Evolutionary conservation across 2,329 filamentous ascomycete genomes (phyloP), one percentile per base, ranked within the genome.

Genomic region (Cytospora piceicola): DNA sequence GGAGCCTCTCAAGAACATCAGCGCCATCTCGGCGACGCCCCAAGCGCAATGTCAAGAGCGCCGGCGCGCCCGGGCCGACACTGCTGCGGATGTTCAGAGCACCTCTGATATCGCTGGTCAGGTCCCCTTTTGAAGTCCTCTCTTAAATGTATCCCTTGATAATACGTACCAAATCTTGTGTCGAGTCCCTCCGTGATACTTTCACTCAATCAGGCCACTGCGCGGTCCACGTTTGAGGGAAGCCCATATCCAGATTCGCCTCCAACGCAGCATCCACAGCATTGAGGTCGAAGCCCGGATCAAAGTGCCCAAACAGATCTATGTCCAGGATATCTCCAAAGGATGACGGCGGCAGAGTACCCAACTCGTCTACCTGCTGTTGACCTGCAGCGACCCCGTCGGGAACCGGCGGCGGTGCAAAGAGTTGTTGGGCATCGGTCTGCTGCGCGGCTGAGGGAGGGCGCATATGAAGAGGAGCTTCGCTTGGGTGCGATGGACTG

Each of bases 271-370:
- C 82, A 68, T 86, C 83, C 29, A 85, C 81, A 0, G 83, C 83
- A 29, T 78, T 79, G 1, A 86, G 69, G 58, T 86, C 79, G 69
- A 86, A 86, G 58, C 75, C 83, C 2, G 83, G 83, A 58, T 85
- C 84, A 30, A 86, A 84, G 53, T 85, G 80, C 3, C 81, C 82
- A 69, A 85, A 85, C 1, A 86, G 75, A 54, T 86, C 83, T n/a
- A 84, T 75, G 1, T 83, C 82, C 0, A 83, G 80, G 7, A 80
- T 73, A 2, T 72, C 70, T 9, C 70, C 72, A 22, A 75, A 69
- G 2, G 63, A 30, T 9, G 58, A 29, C 5, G 34, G 14, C 11
- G 42, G 55, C 4, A 69, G 64, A 7, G 70, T 68, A 9, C 61
- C 64, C 1, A 42, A 17, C 3, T 49, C 29, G 2, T 56, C 57